phyloP scores from a whole-genome alignment of 306 rosid genomes.

The Myrica gale region DNA sequence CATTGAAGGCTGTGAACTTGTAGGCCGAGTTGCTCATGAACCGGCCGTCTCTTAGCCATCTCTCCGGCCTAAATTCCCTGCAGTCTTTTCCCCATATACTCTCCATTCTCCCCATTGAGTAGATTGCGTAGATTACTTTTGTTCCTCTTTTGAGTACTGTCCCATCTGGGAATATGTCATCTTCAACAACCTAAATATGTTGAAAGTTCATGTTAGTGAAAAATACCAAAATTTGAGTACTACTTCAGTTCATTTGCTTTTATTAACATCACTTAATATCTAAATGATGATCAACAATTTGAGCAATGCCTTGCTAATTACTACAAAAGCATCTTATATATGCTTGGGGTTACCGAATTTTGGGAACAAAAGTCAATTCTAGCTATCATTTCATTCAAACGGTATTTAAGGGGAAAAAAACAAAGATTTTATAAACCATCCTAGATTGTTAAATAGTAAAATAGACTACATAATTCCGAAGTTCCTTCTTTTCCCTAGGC shows the following conservation, averaged over 20 bases:
- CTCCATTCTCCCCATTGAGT: conserved; percentile 88
- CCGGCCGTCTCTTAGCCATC: conserved; percentile 71
- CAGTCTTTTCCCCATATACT: conserved; percentile 81
- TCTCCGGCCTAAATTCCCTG: conserved; percentile 70
- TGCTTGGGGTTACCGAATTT: too few species aligned
- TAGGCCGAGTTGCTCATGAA: conserved; percentile 83
- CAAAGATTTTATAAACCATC: too few species aligned
- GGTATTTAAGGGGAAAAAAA: too few species aligned
- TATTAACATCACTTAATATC: too few species aligned
- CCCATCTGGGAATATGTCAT: conserved; percentile 78
- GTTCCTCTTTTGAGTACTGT: conserved; percentile 68
- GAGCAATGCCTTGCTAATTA: too few species aligned
- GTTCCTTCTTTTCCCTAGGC: too few species aligned
- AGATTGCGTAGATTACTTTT: conserved; percentile 77
- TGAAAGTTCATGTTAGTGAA: background rate
- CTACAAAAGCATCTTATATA: too few species aligned
- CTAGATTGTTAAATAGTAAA: too few species aligned
- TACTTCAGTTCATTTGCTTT: background rate
- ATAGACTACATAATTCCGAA: too few species aligned
- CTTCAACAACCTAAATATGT: conserved; percentile 54
- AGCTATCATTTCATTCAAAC: too few species aligned
- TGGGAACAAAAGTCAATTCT: too few species aligned
- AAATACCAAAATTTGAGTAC: background rate
- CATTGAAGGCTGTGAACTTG: conserved; percentile 87
- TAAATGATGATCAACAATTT: too few species aligned